Conservation (phyloP, 306 rosid genomes). For the Spatholobus suberectus region DNA sequence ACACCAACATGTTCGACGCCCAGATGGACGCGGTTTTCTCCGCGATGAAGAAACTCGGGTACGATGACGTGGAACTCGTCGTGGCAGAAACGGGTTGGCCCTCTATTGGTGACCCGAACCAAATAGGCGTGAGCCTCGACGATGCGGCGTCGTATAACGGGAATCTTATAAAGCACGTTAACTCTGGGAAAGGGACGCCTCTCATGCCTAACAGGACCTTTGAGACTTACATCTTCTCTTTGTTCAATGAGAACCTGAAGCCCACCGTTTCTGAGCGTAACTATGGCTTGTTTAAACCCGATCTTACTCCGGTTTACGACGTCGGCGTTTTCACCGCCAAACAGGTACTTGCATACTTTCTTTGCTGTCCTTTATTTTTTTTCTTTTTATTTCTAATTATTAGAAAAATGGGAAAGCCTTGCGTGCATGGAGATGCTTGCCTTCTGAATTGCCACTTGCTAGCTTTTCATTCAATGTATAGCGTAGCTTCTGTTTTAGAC, state of each 20-base stretch:
- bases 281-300: constrained; percentile 80
- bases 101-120: constrained; percentile 74
- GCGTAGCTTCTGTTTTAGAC: neutral
- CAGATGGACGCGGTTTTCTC: constrained; percentile 85
- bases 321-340: constrained; percentile 55
- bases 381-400: neutral
- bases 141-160: constrained; percentile 75
- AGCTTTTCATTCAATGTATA: neutral
- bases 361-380: no score
- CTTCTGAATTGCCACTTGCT: neutral
- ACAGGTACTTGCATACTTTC: constrained; percentile 50
- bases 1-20: constrained; percentile 93
- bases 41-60: constrained; percentile 86
- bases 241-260: constrained; percentile 83
- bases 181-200: constrained; percentile 82
- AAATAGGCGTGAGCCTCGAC: constrained; percentile 62
- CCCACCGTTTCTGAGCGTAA: constrained; percentile 69
- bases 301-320: constrained; percentile 71
- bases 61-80: constrained; percentile 71
- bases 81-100: constrained; percentile 96
- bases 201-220: constrained; percentile 79
- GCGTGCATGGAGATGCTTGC: neutral
- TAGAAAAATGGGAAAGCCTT: neutral
- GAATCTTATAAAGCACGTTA: constrained; percentile 71
- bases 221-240: constrained; percentile 67